Evolutionary conservation across 371 early-diverging fungal genomes (phyloP), one percentile per base, ranked within the genome.

Genomic region (Apophysomyces elegans): DNA sequence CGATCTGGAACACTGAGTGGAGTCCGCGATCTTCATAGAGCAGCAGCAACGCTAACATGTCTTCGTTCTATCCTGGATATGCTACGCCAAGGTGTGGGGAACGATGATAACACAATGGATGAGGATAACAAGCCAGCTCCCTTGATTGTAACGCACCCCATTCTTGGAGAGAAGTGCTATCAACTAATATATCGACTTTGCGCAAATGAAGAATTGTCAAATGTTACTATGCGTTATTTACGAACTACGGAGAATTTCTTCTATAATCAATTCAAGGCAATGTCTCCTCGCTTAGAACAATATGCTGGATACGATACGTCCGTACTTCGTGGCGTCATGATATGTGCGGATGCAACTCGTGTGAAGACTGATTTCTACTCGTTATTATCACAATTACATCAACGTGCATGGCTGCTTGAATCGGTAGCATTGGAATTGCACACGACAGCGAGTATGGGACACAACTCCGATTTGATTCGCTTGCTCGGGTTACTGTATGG

Each of bases 341-440:
- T 46, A 0, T 67, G 65, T 39, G 56, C 74, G 7, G 79, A 79
- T 37, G 73, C 73, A 4, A 63, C 75, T 0, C 16, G 46, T 12
- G 56, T 75, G 59, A 62, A 64, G 16, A 78, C 75, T 38, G 85
- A 87, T 59, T 83, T 88, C 56, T 74, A 77, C 69, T 77, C 73
- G 21, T 62, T 90, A 39, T 62, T 82, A 37, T 87, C 93, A 5
- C 89, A 89, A 68, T 79, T 96, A 37, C 90, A 93, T 66, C 94
- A 94, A 66, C 90, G 94, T n/a, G 88, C 95, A 4, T 96, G 95
- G 95, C 77, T 95, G 14, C 83, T 96, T 77, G 85, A 92, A 56
- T 76, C 88, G n/a, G 74, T 94, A 13, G 95, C 96, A 0, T 71
- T 97, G 35, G 97, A 95, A 73, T 81, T 95, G 38, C 96, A 91